Conservation (phyloP, 2,329 filamentous ascomycete species). For the Xylariaceae sp. region DNA sequence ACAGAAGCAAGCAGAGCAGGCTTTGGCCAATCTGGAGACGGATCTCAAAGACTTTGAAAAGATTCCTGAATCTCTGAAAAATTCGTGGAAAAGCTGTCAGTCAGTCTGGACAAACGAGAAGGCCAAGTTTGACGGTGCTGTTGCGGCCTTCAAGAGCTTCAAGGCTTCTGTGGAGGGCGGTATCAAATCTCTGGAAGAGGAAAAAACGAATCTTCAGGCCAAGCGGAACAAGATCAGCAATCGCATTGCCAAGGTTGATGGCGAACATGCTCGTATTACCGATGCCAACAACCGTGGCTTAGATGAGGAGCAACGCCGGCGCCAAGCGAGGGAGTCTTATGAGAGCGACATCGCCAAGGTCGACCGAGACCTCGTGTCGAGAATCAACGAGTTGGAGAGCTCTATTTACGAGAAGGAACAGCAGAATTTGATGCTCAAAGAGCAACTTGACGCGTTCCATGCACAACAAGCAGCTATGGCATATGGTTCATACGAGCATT, state of each 20-base stretch:
- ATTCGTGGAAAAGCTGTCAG: slow-evolving; percentile 53
- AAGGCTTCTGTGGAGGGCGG: slow-evolving; percentile 61
- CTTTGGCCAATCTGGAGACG: slow-evolving; percentile 49
- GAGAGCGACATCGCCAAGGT: slow-evolving; percentile 44
- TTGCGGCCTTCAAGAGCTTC: slow-evolving; percentile 51
- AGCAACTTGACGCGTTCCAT: slow-evolving; percentile 38
- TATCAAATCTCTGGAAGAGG: slow-evolving; percentile 59
- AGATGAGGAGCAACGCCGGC: slow-evolving; percentile 58
- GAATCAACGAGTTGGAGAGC: slow-evolving; percentile 35
- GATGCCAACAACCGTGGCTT: slow-evolving; percentile 64
- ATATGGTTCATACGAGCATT: slow-evolving; percentile 29
- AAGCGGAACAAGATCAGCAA: slow-evolving; percentile 70
- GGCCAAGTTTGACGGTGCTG: slow-evolving; percentile 55
- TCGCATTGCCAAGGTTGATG: slow-evolving; percentile 68
- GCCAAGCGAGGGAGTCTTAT: slow-evolving; percentile 46
- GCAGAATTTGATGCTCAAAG: slow-evolving; percentile 36
- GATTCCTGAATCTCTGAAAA: slow-evolving; percentile 58
- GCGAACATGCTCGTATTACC: slow-evolving; percentile 66
- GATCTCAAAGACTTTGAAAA: slow-evolving; percentile 63
- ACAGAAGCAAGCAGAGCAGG: slow-evolving; percentile 60
- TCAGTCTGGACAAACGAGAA: slow-evolving; percentile 52
- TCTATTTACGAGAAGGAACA: slow-evolving; percentile 38
- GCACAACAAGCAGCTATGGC: slow-evolving; percentile 31
- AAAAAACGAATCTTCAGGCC: slow-evolving; percentile 59
- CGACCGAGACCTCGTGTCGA: slow-evolving; percentile 41